Percentiles rank a stretch among this genome's conserved stretches.
phyloP scores from a whole-genome alignment of 441 rosid genomes.

The Francoa sonchifolia region DNA sequence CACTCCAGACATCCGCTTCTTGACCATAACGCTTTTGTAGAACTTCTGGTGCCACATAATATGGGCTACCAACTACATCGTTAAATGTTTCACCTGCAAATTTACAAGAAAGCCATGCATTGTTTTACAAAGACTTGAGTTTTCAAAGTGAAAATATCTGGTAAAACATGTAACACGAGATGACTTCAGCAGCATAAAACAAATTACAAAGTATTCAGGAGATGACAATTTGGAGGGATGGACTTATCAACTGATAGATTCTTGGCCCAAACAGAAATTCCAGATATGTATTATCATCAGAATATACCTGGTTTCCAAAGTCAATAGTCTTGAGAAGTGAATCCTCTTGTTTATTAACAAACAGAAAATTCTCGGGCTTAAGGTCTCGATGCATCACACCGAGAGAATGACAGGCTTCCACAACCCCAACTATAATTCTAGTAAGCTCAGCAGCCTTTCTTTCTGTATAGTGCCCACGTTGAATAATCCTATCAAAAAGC shows the following conservation, averaged over 20 bases:
- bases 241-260: too few relatives aligned
- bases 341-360: conserved; percentile 63
- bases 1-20: conserved; percentile 98
- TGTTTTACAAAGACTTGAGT: background rate
- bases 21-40: conserved; percentile 76
- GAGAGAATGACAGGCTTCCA: conserved; percentile 87
- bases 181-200: background rate
- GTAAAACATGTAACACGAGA: too few relatives aligned
- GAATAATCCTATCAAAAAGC: conserved; percentile 86
- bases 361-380: conserved; percentile 87
- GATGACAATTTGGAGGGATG: background rate
- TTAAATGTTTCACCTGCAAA: conserved; percentile 59
- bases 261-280: too few relatives aligned
- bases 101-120: background rate
- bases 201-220: background rate
- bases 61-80: conserved; percentile 96
- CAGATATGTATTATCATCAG: background rate
- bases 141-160: too few relatives aligned
- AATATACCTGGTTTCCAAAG: conserved; percentile 89
- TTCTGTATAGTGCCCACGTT: conserved; percentile 86
- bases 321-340: conserved; percentile 83
- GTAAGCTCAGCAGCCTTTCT: conserved; percentile 88
- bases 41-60: conserved; percentile 95
- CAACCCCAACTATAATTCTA: conserved; percentile 75
- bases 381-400: conserved; percentile 97